Percentiles rank a stretch among this genome's conserved stretches.
These are phyloP conservation scores for Tripterygium wilfordii DNA, from an alignment of 177 flowering plant species.

Conservation along the genomic window DNA sequence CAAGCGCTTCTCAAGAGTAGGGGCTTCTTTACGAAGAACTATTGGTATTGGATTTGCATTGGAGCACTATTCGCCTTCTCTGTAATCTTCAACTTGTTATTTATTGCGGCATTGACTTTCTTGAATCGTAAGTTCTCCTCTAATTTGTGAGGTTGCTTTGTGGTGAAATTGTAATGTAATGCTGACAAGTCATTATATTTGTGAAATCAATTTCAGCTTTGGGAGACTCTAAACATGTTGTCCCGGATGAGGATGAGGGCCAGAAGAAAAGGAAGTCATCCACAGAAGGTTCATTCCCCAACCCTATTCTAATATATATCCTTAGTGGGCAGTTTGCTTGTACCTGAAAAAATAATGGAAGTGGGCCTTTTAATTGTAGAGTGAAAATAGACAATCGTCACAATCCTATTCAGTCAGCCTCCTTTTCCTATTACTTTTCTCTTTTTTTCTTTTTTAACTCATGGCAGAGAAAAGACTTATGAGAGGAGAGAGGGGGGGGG, in stretches of 20 bases:
- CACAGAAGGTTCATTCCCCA: conserved; percentile 18
- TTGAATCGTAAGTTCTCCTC: conserved; percentile 35
- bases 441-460: too few relatives aligned
- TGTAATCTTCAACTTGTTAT: conserved; percentile 41
- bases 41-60: conserved; percentile 51
- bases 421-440: too few relatives aligned
- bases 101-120: conserved; percentile 40
- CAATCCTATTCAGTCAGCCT: too few relatives aligned
- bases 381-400: too few relatives aligned
- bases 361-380: too few relatives aligned
- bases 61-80: conserved; percentile 47
- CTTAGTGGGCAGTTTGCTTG: too few relatives aligned
- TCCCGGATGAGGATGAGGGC: conserved; percentile 20
- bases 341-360: too few relatives aligned
- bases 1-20: conserved; percentile 36
- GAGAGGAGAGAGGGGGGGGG: too few relatives aligned
- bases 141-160: background rate
- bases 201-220: conserved; percentile 22
- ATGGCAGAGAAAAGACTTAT: too few relatives aligned
- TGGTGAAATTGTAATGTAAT: background rate
- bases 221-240: conserved; percentile 21
- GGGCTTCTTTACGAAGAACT: conserved; percentile 38
- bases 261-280: conserved; percentile 11
- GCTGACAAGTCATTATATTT: background rate
- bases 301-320: too few relatives aligned